Base-by-base conservation (phyloP, 2,329 filamentous ascomycete species). In the Ophioceras dolichostomum region DNA sequence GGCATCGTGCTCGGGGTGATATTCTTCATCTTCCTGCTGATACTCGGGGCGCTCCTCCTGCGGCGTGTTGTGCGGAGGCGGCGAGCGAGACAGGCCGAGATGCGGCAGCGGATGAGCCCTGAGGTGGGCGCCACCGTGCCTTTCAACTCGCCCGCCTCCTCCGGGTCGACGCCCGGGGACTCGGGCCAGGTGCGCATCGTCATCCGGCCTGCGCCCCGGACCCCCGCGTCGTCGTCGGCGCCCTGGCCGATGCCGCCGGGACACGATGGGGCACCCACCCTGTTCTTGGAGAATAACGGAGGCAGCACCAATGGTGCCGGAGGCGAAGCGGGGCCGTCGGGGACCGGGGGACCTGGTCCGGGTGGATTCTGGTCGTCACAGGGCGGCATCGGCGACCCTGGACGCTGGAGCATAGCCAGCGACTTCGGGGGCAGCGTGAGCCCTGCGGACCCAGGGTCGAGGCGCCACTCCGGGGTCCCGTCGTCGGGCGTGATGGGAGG, bases 11-110 rank as follows among this genome's bases (percentile, higher is more conserved):
- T 53, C 7, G 54, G 53, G 30, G 37, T 43, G 10, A 38, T 53
- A 19, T 37, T 48, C 8, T 42, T 45, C 29, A 16, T 53, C n/a
- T 16, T 51, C 13, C 28, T 54, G 19, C 36, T 52, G n/a, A 27
- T 50, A 4, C 33, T 50, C 7, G 17, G 43, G 9, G 44, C 34
- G 19, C 44, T 48, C 36, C 36, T 51, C 8, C 18, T 54, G 19
- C 45, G 50, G 4, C 44, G 48, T 10, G 37, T 44, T 2, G 22
- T 40, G 54, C 7, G 66, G 58, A 57, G 62, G 68, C 2, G 71
- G 54, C 0, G 65, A 68, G 16, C 68, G 54, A 45, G 69, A 68
- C 41, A 69, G 65, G 34, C 67, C 65, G 6, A 70, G 55, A 0
- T 52, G 55, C 1, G 67, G 65, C 4, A 70, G 50, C 4, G 21